Conservation (phyloP, 176 grass and related monocot genomes). For the Oryza glaberrima region DNA sequence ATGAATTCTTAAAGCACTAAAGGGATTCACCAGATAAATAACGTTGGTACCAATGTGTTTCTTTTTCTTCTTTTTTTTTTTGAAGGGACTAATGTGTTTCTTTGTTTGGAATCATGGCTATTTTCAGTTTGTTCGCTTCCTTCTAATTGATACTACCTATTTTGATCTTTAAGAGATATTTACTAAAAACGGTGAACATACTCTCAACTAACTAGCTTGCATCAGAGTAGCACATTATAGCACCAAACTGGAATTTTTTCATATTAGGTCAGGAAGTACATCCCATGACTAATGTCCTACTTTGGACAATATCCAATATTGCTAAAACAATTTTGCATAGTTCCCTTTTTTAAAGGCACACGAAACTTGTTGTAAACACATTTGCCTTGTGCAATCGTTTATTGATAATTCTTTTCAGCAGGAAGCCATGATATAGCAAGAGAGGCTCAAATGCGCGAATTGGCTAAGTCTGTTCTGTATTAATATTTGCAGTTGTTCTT, state of each 20-base stretch:
- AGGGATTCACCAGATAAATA: neutral
- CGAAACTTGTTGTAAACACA: neutral
- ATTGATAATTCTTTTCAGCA: conserved; percentile 9
- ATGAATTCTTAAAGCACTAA: neutral
- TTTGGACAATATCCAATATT: conserved; percentile 20
- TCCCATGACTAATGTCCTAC: neutral
- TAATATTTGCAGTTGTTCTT: conserved; percentile 76
- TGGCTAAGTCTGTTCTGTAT: conserved; percentile 27
- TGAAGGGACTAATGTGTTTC: neutral
- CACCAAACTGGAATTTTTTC: neutral
- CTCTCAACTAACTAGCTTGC: neutral
- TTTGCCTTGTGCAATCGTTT: conserved; percentile 6
- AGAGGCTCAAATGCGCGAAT: conserved; percentile 7
- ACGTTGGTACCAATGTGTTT: neutral
- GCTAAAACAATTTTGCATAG: conserved; percentile 17
- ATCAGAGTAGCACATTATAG: neutral
- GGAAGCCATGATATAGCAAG: neutral
- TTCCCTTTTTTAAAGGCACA: conserved; percentile 14
- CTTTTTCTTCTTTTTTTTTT: neutral
- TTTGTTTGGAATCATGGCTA: neutral
- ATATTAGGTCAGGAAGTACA: conserved; percentile 13
- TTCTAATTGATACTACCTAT: neutral
- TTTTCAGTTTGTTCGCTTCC: neutral
- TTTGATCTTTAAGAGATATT: neutral
- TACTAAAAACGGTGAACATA: neutral